Conservation (phyloP, 768 basidiomycete genomes). For the Rhizopogon vinicolor region DNA sequence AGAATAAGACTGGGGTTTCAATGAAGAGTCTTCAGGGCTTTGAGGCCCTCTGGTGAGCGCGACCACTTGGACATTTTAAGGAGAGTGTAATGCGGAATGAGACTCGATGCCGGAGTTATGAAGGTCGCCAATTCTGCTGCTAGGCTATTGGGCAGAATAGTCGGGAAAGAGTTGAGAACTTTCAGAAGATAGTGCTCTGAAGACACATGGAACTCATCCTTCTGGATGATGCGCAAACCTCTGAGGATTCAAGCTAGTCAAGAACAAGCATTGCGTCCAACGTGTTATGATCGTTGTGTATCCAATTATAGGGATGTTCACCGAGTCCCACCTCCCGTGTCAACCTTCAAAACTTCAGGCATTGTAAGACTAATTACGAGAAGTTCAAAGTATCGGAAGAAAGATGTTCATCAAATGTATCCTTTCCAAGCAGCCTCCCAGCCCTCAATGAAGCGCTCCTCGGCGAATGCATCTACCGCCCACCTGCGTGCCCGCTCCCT, state of each 20-base stretch:
- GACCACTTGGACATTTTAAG: slow-evolving; percentile 64
- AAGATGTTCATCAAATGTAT: slow-evolving; percentile 13
- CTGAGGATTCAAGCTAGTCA: background rate
- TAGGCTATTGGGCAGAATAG: slow-evolving; percentile 41
- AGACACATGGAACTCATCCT: slow-evolving; percentile 49
- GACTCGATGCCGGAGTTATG: slow-evolving; percentile 26
- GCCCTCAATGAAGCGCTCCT: slow-evolving; percentile 70
- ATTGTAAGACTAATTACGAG: no score
- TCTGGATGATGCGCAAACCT: slow-evolving; percentile 1
- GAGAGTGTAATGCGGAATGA: slow-evolving; percentile 62
- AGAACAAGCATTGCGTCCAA: no score
- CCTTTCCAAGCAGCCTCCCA: slow-evolving; percentile 64
- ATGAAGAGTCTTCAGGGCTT: slow-evolving; percentile 30
- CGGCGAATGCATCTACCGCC: slow-evolving; percentile 73
- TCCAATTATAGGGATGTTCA: no score
- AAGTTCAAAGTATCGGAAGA: no score
- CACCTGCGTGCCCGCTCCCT: slow-evolving; percentile 63
- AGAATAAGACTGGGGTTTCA: slow-evolving; percentile 52
- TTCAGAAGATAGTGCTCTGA: slow-evolving; percentile 61
- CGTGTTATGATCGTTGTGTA: no score
- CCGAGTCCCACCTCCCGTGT: no score
- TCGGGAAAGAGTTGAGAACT: slow-evolving; percentile 40
- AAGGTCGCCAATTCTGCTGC: slow-evolving; percentile 36
- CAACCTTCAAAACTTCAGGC: no score
- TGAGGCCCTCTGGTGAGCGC: slow-evolving; percentile 44